Evolutionary conservation across 805 yeast species (phyloP), one percentile per base, ranked within the genome.

Genomic region (Teunomyces barrocoloradensis): DNA sequence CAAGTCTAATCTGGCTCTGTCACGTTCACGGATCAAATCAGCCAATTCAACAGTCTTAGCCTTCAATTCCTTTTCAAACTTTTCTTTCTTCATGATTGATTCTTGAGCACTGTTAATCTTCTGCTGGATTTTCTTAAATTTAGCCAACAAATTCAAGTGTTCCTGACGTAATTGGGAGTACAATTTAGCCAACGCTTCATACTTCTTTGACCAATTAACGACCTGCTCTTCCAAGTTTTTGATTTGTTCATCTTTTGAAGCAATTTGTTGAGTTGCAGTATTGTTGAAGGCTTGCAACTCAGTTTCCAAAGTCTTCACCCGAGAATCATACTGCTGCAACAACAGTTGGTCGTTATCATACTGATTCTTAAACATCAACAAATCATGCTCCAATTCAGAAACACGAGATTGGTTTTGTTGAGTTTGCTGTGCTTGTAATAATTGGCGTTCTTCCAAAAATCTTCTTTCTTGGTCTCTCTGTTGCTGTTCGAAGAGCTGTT

Each of bases 151-250:
- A 52, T 84, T 86, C 59, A 91, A 75, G 62, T 91, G 97, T 66
- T 91, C 97, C 66, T 88, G 95, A 61, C 97, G 85, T 56, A 91
- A 74, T 67, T 90, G 96, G 1, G 96, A 84, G 65, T 91, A 91
- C 53, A 91, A 74, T 59, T 89, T 89, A 5, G 97, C 97, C 52
- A 91, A 75, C 0, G 94, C 78, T 60, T 90, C 96, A 66, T 91
- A 91, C 69, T 91, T 91, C 45, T 80, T 80, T 52, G 87, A 82
- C 96, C 96, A 91, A 51, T 80, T 78, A 23, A 65, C 71, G 36
- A 87, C 76, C 65, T 90, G 96, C 45, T 87, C 91, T 58, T 85
- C 89, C 40, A 89, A 63, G 45, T 78, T 74, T 15, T 45, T 75
- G 41, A 87, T 69, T 57, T 85, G 84, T 52, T 88, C 94, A 55